Evolutionary conservation across 1,139 yeast species (phyloP).

Genomic region (Ogataea hybrid): DNA sequence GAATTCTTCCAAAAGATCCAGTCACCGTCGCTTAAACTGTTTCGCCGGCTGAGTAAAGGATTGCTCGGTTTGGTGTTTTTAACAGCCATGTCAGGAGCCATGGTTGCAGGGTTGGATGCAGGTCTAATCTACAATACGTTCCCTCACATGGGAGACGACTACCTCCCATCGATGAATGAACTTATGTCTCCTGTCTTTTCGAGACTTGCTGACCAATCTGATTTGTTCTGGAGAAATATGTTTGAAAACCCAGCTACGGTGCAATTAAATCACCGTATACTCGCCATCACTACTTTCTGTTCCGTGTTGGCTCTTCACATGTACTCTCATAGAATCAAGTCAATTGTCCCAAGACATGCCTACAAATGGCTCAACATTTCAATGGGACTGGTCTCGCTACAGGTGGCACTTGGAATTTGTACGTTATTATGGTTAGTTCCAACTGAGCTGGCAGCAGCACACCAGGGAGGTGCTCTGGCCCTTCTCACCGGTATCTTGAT

Average conservation of each 20-base stretch:
- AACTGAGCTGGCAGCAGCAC: constrained; percentile 87
- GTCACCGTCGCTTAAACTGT: constrained; percentile 53
- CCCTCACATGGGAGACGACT: constrained; percentile 92
- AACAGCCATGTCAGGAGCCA: constrained; percentile 96
- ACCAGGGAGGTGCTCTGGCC: constrained; percentile 96
- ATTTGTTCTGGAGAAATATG: constrained; percentile 86
- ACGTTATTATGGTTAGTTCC: constrained; percentile 91
- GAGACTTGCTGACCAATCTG: constrained; percentile 64
- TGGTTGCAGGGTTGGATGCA: constrained; percentile 98
- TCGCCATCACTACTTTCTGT: constrained; percentile 80
- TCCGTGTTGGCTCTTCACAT: constrained; percentile 66
- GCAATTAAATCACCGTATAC: constrained; percentile 83
- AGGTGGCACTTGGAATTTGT: constrained; percentile 80
- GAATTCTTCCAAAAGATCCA: constrained; percentile 53
- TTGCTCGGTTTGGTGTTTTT: constrained; percentile 69
- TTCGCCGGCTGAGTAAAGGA: constrained; percentile 54
- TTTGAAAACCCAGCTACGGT: constrained; percentile 97
- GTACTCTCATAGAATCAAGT: constrained; percentile 54
- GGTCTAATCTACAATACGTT: constrained; percentile 94
- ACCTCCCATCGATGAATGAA: constrained; percentile 70
- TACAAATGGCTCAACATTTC: constrained; percentile 58
- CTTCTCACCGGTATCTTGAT: constrained; percentile 76
- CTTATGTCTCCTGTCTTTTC: constrained; percentile 74
- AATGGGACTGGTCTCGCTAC: constrained; percentile 80
- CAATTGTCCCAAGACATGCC: constrained; percentile 61